These are phyloP conservation scores for Fusarium drepaniforme DNA, from an alignment of 2,329 filamentous ascomycete species.

Conservation along the genomic window DNA sequence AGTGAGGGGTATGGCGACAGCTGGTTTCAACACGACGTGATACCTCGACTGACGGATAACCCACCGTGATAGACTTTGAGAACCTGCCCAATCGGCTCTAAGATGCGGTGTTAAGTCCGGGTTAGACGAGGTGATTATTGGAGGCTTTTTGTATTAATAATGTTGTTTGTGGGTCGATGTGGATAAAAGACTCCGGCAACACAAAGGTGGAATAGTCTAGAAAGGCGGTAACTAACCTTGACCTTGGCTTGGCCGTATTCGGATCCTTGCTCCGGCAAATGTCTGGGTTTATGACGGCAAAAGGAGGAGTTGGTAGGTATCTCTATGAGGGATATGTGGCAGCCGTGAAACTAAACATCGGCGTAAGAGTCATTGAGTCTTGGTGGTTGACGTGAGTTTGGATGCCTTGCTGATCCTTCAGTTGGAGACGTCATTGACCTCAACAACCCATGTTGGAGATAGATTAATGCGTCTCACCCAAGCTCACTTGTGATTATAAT, in stretches of 20 bases:
- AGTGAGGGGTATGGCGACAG: slow-evolving; percentile 1
- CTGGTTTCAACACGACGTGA: background rate
- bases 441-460: background rate
- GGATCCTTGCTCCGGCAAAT: background rate
- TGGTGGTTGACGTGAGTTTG: background rate
- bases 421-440: background rate
- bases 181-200: background rate
- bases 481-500: background rate
- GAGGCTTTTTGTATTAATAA: background rate
- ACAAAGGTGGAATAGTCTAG: background rate
- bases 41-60: background rate
- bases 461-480: background rate
- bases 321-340: background rate
- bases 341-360: background rate
- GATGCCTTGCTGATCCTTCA: background rate
- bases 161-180: background rate
- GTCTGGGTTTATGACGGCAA: background rate
- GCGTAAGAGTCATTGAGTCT: background rate
- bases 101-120: background rate
- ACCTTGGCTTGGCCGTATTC: background rate
- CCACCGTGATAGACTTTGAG: background rate
- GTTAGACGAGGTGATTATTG: background rate
- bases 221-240: background rate
- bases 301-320: background rate
- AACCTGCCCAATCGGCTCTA: background rate